Evolutionary conservation across 2,329 filamentous ascomycete genomes (phyloP), one percentile per base, ranked within the genome.

Genomic region (Ilyonectria robusta): DNA sequence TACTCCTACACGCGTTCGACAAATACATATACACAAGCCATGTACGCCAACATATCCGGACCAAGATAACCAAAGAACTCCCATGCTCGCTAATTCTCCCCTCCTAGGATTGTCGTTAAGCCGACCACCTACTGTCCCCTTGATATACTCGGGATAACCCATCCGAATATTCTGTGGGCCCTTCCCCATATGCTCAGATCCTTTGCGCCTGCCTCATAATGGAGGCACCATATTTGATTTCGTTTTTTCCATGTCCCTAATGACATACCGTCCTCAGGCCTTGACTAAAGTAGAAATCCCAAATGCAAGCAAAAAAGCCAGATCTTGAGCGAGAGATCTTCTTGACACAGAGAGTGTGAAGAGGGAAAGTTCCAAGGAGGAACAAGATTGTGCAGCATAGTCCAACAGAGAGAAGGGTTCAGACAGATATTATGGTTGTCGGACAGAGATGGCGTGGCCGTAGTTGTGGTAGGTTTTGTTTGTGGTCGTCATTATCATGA

Each of bases 401-500:
- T 50, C 66, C 62, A 59, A 57, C 19, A 68, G 47, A 48, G 21
- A 44, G 50, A 51, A 55, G 50, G 42, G 31, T 47, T 55, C 42
- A 64, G 55, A 44, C 47, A 51, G 59, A 48, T 68, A 73, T 72
- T 57, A 66, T 50, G 48, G 50, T 62, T 60, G 66, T 59, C 51
- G 53, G 65, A 60, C 21, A 72, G 42, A 66, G 51, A 60, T 68
- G 46, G 62, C 47, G 47, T 56, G 40, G 35, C 71, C 58, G 63
- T 66, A 47, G 58, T 70, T 61, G 62, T 68, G 67, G 62, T 35
- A 35, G 44, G 40, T 58, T 13, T 31, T 60, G 42, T 23, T 51
- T 65, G 50, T 70, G 59, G 37, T 75, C 65, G 60, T 75, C 60
- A 67, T 72, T 58, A 62, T 75, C 67, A 67, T 72, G 46, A 58